Conservation (phyloP, 176 grass and related monocot genomes). For the Otatea glauca region DNA sequence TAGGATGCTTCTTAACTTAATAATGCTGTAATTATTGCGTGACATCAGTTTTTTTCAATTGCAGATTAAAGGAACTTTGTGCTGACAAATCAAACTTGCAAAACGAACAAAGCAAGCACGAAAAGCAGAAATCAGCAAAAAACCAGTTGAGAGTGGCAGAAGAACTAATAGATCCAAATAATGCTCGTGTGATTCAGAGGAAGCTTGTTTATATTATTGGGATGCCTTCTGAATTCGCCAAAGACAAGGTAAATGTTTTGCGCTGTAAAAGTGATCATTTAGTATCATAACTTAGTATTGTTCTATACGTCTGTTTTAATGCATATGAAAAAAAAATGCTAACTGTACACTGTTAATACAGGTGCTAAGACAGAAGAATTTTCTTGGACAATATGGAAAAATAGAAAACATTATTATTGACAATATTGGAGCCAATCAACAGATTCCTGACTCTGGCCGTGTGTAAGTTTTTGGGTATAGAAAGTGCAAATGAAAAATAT, state of each 20-base stretch:
- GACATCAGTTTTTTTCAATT: conserved; percentile 16
- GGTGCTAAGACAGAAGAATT: conserved; percentile 59
- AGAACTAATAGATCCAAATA: conserved; percentile 50
- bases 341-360: conserved; percentile 39
- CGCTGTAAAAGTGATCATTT: neutral
- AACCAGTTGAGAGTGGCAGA: conserved; percentile 34
- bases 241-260: conserved; percentile 49
- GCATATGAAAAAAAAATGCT: conserved; percentile 1
- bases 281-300: neutral
- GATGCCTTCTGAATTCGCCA: conserved; percentile 57
- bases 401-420: conserved; percentile 62
- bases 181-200: conserved; percentile 62
- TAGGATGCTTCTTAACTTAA: conserved; percentile 14
- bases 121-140: conserved; percentile 55
- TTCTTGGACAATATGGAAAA: conserved; percentile 76
- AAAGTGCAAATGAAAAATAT: conserved; percentile 12
- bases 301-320: neutral
- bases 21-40: neutral
- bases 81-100: conserved; percentile 49
- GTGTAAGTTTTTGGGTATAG: conserved; percentile 56
- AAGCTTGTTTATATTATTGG: conserved; percentile 76
- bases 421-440: conserved; percentile 60
- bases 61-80: conserved; percentile 53
- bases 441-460: conserved; percentile 56
- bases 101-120: conserved; percentile 48